Evolutionary conservation across 2,329 filamentous ascomycete species (phyloP).

Genomic region (Exophiala phaeomuriformis): DNA sequence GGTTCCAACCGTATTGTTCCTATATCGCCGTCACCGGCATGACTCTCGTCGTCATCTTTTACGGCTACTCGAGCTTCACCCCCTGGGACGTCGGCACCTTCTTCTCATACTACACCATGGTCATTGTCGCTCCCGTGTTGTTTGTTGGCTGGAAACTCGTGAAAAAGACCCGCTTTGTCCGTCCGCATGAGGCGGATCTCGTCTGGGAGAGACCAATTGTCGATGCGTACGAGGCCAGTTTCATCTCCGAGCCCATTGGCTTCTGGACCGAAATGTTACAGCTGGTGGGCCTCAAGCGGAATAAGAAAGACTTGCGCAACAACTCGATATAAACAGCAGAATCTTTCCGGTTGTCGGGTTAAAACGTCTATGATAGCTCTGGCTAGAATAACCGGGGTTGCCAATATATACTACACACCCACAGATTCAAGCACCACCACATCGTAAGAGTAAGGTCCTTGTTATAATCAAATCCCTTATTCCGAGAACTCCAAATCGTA

Average conservation of each 20-base stretch:
- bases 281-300: slow-evolving; percentile 18
- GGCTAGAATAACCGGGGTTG: too few species aligned
- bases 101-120: slow-evolving; percentile 43
- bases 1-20: slow-evolving; percentile 53
- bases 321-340: neutral
- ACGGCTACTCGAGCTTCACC: slow-evolving; percentile 65
- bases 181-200: slow-evolving; percentile 40
- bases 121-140: slow-evolving; percentile 14
- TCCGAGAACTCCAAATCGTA: slow-evolving; percentile 37
- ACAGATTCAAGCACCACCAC: too few species aligned
- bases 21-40: slow-evolving; percentile 41
- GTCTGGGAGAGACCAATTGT: slow-evolving; percentile 55
- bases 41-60: slow-evolving; percentile 60
- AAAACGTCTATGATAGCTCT: too few species aligned
- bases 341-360: too few species aligned
- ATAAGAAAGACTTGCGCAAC: slow-evolving; percentile 5
- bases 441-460: too few species aligned
- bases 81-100: slow-evolving; percentile 61
- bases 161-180: slow-evolving; percentile 17
- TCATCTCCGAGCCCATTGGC: slow-evolving; percentile 42
- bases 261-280: slow-evolving; percentile 26
- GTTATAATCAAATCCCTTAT: neutral
- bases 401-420: too few species aligned
- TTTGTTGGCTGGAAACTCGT: slow-evolving; percentile 29
- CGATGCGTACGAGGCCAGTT: slow-evolving; percentile 51